Conservation (phyloP, 257 asterid genomes). For the Nemophila menziesii region DNA sequence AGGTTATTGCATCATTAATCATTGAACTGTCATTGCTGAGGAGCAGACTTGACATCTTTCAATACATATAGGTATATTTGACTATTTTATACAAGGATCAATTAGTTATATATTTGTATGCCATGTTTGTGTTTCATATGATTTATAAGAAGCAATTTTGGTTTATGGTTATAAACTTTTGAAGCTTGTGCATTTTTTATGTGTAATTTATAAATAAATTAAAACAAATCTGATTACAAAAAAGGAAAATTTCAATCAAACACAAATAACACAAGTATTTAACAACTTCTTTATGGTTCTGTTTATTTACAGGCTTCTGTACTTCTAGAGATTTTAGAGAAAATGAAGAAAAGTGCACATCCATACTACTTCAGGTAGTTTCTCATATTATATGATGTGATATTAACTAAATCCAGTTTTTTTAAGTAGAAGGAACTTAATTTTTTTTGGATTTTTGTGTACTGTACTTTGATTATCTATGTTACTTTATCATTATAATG, state of each 20-base stretch:
- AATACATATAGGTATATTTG: too few relatives aligned
- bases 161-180: background rate
- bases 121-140: background rate
- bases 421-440: too few relatives aligned
- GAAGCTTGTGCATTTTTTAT: too few relatives aligned
- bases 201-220: background rate
- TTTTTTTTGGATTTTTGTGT: too few relatives aligned
- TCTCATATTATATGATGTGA: background rate
- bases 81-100: background rate
- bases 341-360: constrained; percentile 44
- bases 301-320: constrained; percentile 52
- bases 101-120: background rate
- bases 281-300: background rate
- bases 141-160: background rate
- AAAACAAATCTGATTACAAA: too few relatives aligned
- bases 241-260: background rate
- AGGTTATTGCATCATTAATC: too few relatives aligned
- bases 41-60: too few relatives aligned
- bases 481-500: background rate
- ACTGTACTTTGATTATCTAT: background rate
- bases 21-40: too few relatives aligned
- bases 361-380: constrained; percentile 61
- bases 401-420: too few relatives aligned
- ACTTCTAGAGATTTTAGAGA: constrained; percentile 56
- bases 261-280: background rate